Conservation (phyloP, 2,329 filamentous ascomycete genomes). For the Diaporthe batatas region DNA sequence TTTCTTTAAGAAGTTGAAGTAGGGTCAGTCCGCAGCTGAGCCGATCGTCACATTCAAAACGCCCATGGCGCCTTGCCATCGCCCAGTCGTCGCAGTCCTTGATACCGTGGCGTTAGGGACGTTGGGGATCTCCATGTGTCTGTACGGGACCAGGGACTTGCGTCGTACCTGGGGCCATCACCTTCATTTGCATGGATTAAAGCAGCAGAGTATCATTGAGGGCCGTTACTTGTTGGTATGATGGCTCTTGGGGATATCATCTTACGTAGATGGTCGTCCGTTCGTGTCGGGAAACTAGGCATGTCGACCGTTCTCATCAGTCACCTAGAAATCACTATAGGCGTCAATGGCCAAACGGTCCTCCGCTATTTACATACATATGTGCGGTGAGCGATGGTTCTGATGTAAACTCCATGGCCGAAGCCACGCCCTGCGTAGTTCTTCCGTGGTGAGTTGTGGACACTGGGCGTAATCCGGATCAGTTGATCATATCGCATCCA, state of each 20-base stretch:
- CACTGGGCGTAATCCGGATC: slow-evolving; percentile 69
- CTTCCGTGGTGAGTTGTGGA: slow-evolving; percentile 70
- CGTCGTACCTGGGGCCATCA: slow-evolving; percentile 63
- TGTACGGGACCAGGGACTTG: slow-evolving; percentile 69
- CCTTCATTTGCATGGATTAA: slow-evolving; percentile 14
- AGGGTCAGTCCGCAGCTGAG: slow-evolving; percentile 73
- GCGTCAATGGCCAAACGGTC: slow-evolving; percentile 61
- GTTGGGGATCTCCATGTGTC: slow-evolving; percentile 78
- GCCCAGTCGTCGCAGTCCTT: slow-evolving; percentile 55
- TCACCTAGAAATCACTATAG: too few relatives aligned
- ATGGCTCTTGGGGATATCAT: slow-evolving; percentile 64
- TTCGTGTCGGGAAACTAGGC: slow-evolving; percentile 40
- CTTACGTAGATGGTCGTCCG: slow-evolving; percentile 72
- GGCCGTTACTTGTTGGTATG: slow-evolving; percentile 73
- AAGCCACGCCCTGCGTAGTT: slow-evolving; percentile 78
- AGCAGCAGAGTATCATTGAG: slow-evolving; percentile 68
- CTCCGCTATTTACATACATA: slow-evolving; percentile 75
- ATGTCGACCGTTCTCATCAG: too few relatives aligned
- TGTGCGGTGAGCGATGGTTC: slow-evolving; percentile 55
- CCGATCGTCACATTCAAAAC: slow-evolving; percentile 66
- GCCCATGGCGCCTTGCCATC: slow-evolving; percentile 57
- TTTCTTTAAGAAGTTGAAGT: slow-evolving; percentile 74
- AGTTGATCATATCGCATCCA: slow-evolving; percentile 70
- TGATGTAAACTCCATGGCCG: slow-evolving; percentile 70
- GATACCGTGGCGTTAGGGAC: slow-evolving; percentile 72